Evolutionary conservation across 164 flowering plant genomes (phyloP), one percentile per base, ranked within the genome.

Genomic region (Umbellularia californica): DNA sequence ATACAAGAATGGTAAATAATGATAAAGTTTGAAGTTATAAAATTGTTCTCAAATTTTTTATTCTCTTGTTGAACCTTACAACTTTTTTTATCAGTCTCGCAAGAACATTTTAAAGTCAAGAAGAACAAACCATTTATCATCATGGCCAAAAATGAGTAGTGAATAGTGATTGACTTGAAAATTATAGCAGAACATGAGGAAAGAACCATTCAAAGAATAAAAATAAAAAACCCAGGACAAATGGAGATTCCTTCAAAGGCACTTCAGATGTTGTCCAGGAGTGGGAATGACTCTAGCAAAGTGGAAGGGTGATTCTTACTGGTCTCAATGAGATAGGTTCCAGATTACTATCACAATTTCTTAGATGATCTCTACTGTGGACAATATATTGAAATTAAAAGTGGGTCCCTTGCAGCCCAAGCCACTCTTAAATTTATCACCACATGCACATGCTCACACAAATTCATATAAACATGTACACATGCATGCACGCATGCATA

Each of bases 1-100:
- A 83, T 79, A 80, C 28, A 66, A 77, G 14, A 12, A 69, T 55
- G 60, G n/a, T 1, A 13, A 55, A 41, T 41, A 35, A 35, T 14
- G n/a, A 14, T 55, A 14, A 55, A 55, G 60, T 20, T 10, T 17
- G 60, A 55, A 17, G 19, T 55, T 55, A 15, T 13, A 55, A 55
- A 55, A 55, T 55, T 1, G n/a, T 15, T 55, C n/a, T 55, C 20
- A 15, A 55, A 20, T 2, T 20, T 15, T 55, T 55, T 0, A 15
- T 15, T 55, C 60, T 55, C 13, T 55, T 5, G n/a, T 20, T 55
- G 3, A 55, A 55, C 2, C 60, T 55, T 55, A 14, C 60, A 41
- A 6, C 47, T 41, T 15, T 55, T 55, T 55, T 5, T 1, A 15
- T 41, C 47, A 41, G 47, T 9, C 68, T 65, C 5, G 1, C 68